These are phyloP conservation scores for Mycena galopus DNA, from an alignment of 768 basidiomycete genomes.

Conservation along the genomic window DNA sequence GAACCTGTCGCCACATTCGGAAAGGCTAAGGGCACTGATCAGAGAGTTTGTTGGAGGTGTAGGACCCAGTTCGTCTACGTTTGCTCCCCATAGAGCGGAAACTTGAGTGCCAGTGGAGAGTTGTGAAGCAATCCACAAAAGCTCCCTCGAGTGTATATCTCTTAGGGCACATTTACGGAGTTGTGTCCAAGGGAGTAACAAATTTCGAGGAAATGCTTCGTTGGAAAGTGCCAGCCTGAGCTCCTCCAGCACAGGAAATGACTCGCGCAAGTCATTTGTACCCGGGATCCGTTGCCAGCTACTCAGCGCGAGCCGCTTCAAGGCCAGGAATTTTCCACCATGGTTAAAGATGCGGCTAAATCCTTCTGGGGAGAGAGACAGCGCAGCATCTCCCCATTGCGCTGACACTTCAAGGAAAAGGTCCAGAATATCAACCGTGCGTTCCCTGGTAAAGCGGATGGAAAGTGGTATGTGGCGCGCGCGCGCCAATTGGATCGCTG, in stretches of 20 bases:
- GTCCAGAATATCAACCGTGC: background rate
- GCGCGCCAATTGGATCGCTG: background rate
- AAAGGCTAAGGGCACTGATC: background rate
- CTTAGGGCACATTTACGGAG: background rate
- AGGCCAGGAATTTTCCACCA: background rate
- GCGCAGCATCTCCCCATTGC: slow-evolving; percentile 7
- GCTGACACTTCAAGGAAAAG: background rate
- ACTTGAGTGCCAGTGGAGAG: background rate
- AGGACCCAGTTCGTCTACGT: background rate
- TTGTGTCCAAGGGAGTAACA: slow-evolving; percentile 12
- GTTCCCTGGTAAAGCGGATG: background rate
- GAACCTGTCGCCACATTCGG: background rate
- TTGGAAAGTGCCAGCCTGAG: background rate
- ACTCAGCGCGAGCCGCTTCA: background rate
- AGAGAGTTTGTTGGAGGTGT: background rate
- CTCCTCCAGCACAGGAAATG: background rate
- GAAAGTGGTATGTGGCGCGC: background rate
- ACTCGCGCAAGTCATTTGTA: background rate
- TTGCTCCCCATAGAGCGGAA: background rate
- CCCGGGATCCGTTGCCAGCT: background rate
- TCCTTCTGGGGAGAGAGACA: background rate
- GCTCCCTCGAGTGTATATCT: background rate
- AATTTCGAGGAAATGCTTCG: background rate
- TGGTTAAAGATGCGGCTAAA: background rate
- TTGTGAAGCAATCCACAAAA: background rate